phyloP scores from a whole-genome alignment of 2,329 filamentous ascomycete genomes.

The Zelopaecilomyces penicillatus region DNA sequence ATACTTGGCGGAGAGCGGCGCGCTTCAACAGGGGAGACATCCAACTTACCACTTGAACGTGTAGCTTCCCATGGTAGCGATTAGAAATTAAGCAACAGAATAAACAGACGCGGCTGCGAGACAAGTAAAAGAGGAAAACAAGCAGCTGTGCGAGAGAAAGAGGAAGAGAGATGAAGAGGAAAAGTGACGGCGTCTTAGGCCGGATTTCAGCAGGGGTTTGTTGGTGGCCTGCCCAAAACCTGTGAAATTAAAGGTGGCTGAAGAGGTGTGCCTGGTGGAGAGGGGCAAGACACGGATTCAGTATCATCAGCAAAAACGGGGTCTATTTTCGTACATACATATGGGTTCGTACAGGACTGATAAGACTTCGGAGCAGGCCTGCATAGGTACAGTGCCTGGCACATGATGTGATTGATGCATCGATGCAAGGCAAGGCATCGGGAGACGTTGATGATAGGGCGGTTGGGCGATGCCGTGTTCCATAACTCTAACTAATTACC shows the following conservation, averaged over 20 bases:
- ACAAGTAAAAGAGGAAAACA: too few relatives aligned
- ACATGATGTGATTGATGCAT: too few relatives aligned
- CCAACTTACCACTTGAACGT: conserved; percentile 60
- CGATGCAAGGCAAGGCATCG: too few relatives aligned
- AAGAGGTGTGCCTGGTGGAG: conserved; percentile 7
- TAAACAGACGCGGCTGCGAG: background rate
- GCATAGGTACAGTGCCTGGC: too few relatives aligned
- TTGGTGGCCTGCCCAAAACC: conserved; percentile 3
- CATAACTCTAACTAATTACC: too few relatives aligned
- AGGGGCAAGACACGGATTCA: background rate
- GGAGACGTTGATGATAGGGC: too few relatives aligned
- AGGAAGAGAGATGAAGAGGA: conserved; percentile 1
- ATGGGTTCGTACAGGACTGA: too few relatives aligned
- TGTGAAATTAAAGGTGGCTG: conserved; percentile 11
- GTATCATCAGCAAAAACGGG: too few relatives aligned
- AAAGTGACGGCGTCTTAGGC: background rate
- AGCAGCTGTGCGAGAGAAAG: background rate
- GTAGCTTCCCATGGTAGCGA: conserved; percentile 53
- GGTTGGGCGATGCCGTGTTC: too few relatives aligned
- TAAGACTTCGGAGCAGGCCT: too few relatives aligned
- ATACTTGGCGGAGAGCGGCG: conserved; percentile 1
- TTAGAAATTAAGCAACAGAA: conserved; percentile 8
- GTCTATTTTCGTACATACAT: too few relatives aligned
- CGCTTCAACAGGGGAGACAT: conserved; percentile 9
- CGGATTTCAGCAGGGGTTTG: conserved; percentile 1